Evolutionary conservation across 768 basidiomycete species (phyloP), one percentile per base, ranked within the genome.

Genomic region (Nidularia sp.): DNA sequence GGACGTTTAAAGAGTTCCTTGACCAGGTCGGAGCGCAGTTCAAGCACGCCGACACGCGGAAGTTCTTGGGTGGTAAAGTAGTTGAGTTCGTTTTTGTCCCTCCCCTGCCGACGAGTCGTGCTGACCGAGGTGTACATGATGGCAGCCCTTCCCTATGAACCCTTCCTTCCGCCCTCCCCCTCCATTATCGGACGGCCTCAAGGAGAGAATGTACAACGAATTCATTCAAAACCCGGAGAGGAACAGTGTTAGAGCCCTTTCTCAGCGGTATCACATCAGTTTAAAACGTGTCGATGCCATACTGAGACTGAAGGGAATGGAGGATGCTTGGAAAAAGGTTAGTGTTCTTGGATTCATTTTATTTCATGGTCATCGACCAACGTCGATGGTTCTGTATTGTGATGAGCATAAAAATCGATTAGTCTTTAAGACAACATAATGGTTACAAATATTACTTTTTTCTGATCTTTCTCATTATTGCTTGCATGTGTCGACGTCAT

Each of bases 401-500:
- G 71, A 79, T 84, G 86, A 83, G 78, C 78, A 80, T 71, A 69
- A 68, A 70, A 79, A 79, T 78, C 86, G 93, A 94, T 95, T 95
- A 94, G 91, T 95, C 90, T 92, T 92, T 68, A 86, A 91, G 91
- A 91, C 86, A 61, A 56, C 56, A 56, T 57, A 70, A 80, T 90
- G 89, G 87, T 90, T 90, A 82, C 72, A 82, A 63, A 65, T 60
- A 54, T 52, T 54, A 49, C 51, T 51, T 53, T 61, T 62, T 55
- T 52, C 60, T 67, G 62, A 65, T 48, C 51, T 57, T 12, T 57
- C 51, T 34, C 51, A 29, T 57, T 49, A 22, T 54, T 48, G 49
- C 60, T 62, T 49, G 66, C 47, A 32, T 13, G 35, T 59, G 33
- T 41, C 50, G 49, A 29, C 29, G 4, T 47, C 35, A 42, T 42